These are phyloP conservation scores for Tephrocybe sp. DNA, from an alignment of 768 basidiomycete species.

Conservation along the genomic window DNA sequence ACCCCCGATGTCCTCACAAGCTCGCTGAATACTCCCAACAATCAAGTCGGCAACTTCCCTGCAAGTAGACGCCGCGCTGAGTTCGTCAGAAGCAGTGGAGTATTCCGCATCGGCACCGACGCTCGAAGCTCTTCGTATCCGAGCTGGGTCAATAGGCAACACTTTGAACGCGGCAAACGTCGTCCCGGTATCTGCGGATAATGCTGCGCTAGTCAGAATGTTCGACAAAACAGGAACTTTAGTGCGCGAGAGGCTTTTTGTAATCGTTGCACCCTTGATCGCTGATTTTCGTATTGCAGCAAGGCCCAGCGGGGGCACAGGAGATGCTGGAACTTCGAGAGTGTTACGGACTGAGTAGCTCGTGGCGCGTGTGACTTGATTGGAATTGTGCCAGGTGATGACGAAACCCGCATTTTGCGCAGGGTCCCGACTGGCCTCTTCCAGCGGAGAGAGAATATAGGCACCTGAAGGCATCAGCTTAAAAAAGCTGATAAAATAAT, in stretches of 20 bases:
- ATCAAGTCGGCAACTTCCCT: conserved; percentile 74
- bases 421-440: conserved; percentile 87
- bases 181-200: conserved; percentile 31
- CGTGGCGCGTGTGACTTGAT: conserved; percentile 72
- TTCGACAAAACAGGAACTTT: conserved; percentile 30
- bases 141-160: conserved; percentile 66
- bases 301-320: conserved; percentile 12
- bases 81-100: conserved; percentile 59
- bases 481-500: not conserved
- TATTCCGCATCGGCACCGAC: conserved; percentile 38
- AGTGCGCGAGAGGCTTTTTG: conserved; percentile 12
- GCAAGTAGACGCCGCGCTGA: conserved; percentile 63
- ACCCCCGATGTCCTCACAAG: conserved; percentile 62
- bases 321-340: conserved; percentile 30
- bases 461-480: conserved; percentile 55
- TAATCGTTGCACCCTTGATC: conserved; percentile 10
- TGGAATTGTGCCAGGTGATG: conserved; percentile 70
- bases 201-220: conserved; percentile 31
- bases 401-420: conserved; percentile 87
- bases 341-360: conserved; percentile 86
- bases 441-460: conserved; percentile 91
- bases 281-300: conserved; percentile 13
- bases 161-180: conserved; percentile 78
- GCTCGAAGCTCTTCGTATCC: conserved; percentile 45
- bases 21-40: conserved; percentile 64